Conservation (phyloP, 78 protist genomes). For the Anaeramoeba ignava region DNA sequence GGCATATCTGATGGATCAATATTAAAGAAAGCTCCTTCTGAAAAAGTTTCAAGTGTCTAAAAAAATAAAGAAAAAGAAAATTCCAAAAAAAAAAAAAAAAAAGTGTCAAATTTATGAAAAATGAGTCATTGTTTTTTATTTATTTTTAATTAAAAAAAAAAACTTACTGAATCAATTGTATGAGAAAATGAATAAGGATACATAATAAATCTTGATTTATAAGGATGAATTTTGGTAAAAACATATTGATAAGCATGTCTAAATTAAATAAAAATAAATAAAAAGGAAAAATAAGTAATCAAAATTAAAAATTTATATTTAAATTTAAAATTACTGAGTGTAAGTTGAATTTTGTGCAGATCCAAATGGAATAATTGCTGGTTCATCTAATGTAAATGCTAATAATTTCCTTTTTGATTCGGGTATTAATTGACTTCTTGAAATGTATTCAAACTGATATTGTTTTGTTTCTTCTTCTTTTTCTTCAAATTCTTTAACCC, state of each 20-base stretch:
- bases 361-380: conserved; percentile 1
- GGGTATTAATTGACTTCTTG: too few species aligned
- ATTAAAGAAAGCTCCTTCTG: not conserved
- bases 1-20: not conserved
- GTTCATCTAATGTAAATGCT: too few species aligned
- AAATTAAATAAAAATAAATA: not conserved
- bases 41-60: not conserved
- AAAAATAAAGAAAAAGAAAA: too few species aligned
- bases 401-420: too few species aligned
- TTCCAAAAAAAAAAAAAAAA: not conserved
- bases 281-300: not conserved
- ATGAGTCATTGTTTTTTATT: not conserved
- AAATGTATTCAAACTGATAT: too few species aligned
- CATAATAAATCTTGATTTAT: not conserved
- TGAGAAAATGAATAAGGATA: not conserved
- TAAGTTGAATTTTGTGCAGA: not conserved
- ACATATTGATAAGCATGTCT: conserved; percentile 4
- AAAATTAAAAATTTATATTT: not conserved
- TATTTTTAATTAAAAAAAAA: not conserved
- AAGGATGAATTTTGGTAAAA: not conserved
- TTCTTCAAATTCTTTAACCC: too few species aligned
- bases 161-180: not conserved
- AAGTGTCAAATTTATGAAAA: not conserved
- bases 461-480: too few species aligned
- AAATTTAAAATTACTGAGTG: not conserved